Base-by-base conservation (phyloP, 345 rosid species). In the Brassica carinata region DNA sequence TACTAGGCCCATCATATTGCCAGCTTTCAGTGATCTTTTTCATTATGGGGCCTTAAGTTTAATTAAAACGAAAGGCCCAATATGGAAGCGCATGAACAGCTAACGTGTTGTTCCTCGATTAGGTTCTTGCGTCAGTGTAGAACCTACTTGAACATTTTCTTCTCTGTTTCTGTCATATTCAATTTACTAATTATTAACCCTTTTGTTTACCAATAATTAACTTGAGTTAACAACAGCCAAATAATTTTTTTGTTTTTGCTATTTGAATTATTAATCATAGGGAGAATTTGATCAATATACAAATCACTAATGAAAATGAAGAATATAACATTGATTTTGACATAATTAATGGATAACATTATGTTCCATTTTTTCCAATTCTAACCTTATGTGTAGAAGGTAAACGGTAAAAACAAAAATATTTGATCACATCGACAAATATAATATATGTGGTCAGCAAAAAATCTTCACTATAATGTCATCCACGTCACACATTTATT, bases 211-310 rank as follows among this genome's bases (percentile, higher is more conserved):
- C 64, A 53, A 53, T 70, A 15, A 57, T 71, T 17, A 71, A 51
- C 43, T 71, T 55, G 17, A 64, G 45, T 71, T 71, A 51, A 71
- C 64, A 71, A 18, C 11, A 57, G 31, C 17, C 18, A 33, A 53
- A 5, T 13, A n/a, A 51, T 31, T 31, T 31, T 23, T 23, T 23
- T 23, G 0, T 23, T 66, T 69, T 69, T 69, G 62, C 40, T 8
- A 51, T 48, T 29, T 27, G 73, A 69, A n/a, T 29, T 69, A n/a
- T 51, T 29, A 69, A 23, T 0, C 26, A 19, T 19, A 19, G 23
- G 23, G 23, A 19, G 23, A 19, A 19, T 19, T 19, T 19, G 23
- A 19, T 19, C 23, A 19, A 19, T 19, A 19, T 19, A 19, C 23
- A 19, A 19, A 19, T 19, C 23, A 19, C 23, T 19, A 19, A 19